Percentiles rank a stretch among this genome's conserved stretches.
These are phyloP conservation scores for Penicillium corylophilum DNA, from an alignment of 2,329 filamentous ascomycete species.

Conservation along the genomic window DNA sequence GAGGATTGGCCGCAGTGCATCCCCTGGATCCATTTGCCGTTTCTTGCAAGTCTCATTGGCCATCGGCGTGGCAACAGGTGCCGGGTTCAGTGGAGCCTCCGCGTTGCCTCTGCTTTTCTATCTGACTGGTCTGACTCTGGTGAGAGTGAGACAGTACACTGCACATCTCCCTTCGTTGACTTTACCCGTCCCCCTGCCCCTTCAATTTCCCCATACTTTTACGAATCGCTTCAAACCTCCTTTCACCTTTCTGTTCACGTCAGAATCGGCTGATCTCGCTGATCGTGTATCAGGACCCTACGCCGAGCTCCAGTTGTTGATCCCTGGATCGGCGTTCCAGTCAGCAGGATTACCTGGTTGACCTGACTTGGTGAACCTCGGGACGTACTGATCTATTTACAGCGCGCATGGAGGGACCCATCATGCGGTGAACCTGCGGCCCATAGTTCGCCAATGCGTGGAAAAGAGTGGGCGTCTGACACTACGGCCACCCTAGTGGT, in stretches of 20 bases:
- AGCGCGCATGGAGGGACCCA: background rate
- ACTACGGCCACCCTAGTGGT: background rate
- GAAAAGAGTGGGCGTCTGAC: background rate
- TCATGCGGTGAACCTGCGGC: background rate
- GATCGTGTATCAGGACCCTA: background rate
- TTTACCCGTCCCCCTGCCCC: background rate
- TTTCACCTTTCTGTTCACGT: background rate
- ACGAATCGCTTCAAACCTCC: background rate
- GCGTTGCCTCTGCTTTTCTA: constrained; percentile 13
- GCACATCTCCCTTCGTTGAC: background rate
- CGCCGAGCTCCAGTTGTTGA: background rate
- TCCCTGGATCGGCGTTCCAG: background rate
- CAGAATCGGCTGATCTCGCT: constrained; percentile 10
- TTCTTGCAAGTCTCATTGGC: background rate
- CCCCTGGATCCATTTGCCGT: background rate
- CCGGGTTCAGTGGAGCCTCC: constrained; percentile 12
- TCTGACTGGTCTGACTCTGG: constrained; percentile 1
- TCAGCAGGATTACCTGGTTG: background rate
- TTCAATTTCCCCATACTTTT: background rate
- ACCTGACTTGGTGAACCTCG: too few species aligned
- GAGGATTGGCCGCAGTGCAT: background rate
- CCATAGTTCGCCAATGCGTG: constrained; percentile 1
- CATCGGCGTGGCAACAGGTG: constrained; percentile 7
- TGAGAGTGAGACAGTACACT: constrained; percentile 10
- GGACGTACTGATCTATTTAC: background rate